These are phyloP conservation scores for Niveomyces coronatus DNA, from an alignment of 2,329 filamentous ascomycete genomes.

Conservation along the genomic window DNA sequence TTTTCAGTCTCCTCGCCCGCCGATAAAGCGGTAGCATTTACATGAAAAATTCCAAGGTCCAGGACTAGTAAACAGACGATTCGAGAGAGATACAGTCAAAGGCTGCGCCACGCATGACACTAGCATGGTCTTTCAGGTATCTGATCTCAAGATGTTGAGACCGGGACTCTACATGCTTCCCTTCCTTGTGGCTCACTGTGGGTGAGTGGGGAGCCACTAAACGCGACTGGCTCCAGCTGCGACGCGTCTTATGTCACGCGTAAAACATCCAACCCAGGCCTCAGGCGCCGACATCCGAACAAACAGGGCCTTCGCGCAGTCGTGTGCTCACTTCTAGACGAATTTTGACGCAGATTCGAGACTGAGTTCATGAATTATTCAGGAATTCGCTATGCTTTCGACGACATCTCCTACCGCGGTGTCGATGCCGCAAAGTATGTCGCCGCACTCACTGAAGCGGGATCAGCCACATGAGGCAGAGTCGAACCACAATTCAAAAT, in stretches of 20 bases:
- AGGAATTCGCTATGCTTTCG: slow-evolving; percentile 38
- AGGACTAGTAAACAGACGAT: too few species aligned
- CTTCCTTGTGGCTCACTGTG: too few species aligned
- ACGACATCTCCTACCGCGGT: slow-evolving; percentile 53
- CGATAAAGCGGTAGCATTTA: too few species aligned
- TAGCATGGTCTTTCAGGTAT: too few species aligned
- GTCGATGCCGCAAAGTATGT: slow-evolving; percentile 42
- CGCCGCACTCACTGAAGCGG: slow-evolving; percentile 25
- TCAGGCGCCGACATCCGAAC: neutral
- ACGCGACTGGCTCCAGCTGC: slow-evolving; percentile 16
- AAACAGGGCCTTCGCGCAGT: neutral
- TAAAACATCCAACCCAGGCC: too few species aligned
- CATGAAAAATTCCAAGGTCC: too few species aligned
- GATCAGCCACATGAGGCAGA: slow-evolving; percentile 21
- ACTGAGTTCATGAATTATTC: neutral
- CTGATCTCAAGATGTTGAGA: too few species aligned
- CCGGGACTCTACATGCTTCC: too few species aligned
- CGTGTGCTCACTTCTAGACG: neutral
- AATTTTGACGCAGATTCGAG: too few species aligned
- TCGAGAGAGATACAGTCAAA: too few species aligned
- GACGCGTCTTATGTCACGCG: slow-evolving; percentile 16
- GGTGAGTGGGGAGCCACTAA: slow-evolving; percentile 16
- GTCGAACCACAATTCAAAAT: slow-evolving; percentile 21
- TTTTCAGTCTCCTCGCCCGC: too few species aligned
- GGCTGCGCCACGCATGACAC: too few species aligned